Base-by-base conservation (phyloP, 441 rosid species). In the Manihot esculenta region DNA sequence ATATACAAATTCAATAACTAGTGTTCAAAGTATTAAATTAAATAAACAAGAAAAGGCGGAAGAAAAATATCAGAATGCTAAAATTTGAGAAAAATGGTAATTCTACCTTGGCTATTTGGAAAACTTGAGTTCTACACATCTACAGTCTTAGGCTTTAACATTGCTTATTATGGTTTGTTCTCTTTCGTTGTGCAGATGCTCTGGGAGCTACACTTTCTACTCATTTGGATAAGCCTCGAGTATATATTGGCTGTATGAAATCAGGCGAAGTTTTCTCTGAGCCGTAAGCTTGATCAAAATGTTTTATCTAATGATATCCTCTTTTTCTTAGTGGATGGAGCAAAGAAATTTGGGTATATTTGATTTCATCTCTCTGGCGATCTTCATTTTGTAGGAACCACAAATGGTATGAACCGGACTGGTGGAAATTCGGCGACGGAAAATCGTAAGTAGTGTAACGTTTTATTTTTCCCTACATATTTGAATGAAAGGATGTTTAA, bases 401-500 rank as follows among this genome's bases (percentile, higher is more conserved):
- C 65, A 89, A 82, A 86, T 95, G 97, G 98, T 88, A 87, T 81
- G 99, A 95, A 76, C 97, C 97, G 66, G 95, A 93, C 62, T 91
- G 98, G 97, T 95, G 98, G 99, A 93, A 89, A 74, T 95, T 95
- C 18, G 97, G 99, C 17, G 94, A 89, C 79, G 86, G 83, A 79
- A 93, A 89, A 85, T 83, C 88, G 99, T 93, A 81, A 85, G 98
- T 83, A 65, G 15, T 56, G 10, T 10, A 49, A 38, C 8, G 7
- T 38, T 7, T 5, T 38, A 38, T 38, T 38, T 38, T 38, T 38
- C 42, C 9, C 8, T 13, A 24, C 55, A 66, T 18, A n/a, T 38
- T 35, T n/a, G n/a, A 11, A 35, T 14, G 69, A 26, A 54, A 35
- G 13, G 33, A 18, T 61, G 1, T n/a, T 38, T 49, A 18, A 27